Evolutionary conservation across 2,329 filamentous ascomycete species (phyloP).

Genomic region (Fusarium odoratissimum): DNA sequence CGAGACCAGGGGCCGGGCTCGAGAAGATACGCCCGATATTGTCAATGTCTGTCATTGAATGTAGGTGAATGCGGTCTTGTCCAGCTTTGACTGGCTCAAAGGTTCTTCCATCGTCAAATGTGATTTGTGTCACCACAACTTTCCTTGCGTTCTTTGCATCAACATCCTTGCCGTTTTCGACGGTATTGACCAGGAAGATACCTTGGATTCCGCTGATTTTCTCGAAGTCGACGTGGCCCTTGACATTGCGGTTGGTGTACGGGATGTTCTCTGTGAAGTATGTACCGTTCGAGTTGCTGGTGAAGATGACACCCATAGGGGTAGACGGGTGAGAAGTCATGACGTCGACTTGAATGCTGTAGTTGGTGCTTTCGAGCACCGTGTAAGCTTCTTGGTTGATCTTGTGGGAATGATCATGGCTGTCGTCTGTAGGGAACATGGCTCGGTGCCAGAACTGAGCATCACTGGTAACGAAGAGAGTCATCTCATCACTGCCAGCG

Average conservation of each 20-base stretch:
- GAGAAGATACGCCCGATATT: slow-evolving; percentile 92
- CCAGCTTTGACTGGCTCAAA: slow-evolving; percentile 79
- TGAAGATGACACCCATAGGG: slow-evolving; percentile 89
- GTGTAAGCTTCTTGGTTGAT: slow-evolving; percentile 90
- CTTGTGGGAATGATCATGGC: slow-evolving; percentile 72
- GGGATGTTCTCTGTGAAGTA: slow-evolving; percentile 94
- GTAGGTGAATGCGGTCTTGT: slow-evolving; percentile 81
- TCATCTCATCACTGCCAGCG: slow-evolving; percentile 86
- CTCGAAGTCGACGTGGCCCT: slow-evolving; percentile 91
- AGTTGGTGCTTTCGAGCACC: slow-evolving; percentile 93
- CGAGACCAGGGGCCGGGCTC: slow-evolving; percentile 89
- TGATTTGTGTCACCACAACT: slow-evolving; percentile 83
- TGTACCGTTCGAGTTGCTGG: slow-evolving; percentile 96
- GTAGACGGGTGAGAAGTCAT: slow-evolving; percentile 74
- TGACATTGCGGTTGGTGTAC: slow-evolving; percentile 85
- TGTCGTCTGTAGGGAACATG: slow-evolving; percentile 85
- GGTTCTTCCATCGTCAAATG: slow-evolving; percentile 92
- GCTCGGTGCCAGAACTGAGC: slow-evolving; percentile 89
- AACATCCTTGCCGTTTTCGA: slow-evolving; percentile 86
- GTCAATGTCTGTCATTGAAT: slow-evolving; percentile 87
- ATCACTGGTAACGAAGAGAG: slow-evolving; percentile 89
- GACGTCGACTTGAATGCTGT: slow-evolving; percentile 97
- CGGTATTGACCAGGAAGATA: slow-evolving; percentile 88
- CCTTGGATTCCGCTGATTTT: slow-evolving; percentile 93
- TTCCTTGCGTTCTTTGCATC: slow-evolving; percentile 67